A percentile compares a stretch with the other conserved stretches of the same genome.
Conservation (phyloP, 1,284 basidiomycete genomes). For the Fomes fomentarius region DNA sequence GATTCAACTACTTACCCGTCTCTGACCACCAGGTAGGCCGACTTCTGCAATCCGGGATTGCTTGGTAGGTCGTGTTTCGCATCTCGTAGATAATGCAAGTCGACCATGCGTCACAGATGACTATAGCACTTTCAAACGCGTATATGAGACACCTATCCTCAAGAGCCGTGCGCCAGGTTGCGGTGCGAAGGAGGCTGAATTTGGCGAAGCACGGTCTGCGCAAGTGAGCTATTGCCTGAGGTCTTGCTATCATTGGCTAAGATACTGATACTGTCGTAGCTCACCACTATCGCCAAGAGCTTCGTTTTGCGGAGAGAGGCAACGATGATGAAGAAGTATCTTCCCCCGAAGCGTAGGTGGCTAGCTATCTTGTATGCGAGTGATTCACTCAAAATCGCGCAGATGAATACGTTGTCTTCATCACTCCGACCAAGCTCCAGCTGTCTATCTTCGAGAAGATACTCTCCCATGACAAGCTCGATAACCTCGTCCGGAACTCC, state of each 20-base stretch:
- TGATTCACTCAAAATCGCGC: slow-evolving; percentile 7
- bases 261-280: slow-evolving; percentile 42
- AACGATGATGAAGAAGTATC: slow-evolving; percentile 78
- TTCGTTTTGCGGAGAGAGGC: slow-evolving; percentile 92
- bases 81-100: neutral
- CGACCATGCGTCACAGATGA: slow-evolving; percentile 49
- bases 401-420: slow-evolving; percentile 96
- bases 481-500: slow-evolving; percentile 65
- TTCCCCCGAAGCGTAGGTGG: slow-evolving; percentile 87
- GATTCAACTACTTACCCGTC: neutral
- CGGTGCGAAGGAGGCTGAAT: slow-evolving; percentile 68
- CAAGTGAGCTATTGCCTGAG: slow-evolving; percentile 51
- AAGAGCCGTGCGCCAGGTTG: slow-evolving; percentile 84
- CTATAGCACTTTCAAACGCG: slow-evolving; percentile 74
- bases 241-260: neutral
- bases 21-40: slow-evolving; percentile 53
- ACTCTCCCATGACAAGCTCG: slow-evolving; percentile 67
- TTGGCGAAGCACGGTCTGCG: slow-evolving; percentile 73
- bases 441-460: slow-evolving; percentile 81
- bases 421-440: slow-evolving; percentile 84
- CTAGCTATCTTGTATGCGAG: neutral
- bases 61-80: slow-evolving; percentile 54
- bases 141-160: slow-evolving; percentile 91
- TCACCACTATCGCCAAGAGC: slow-evolving; percentile 78
- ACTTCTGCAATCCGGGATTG: slow-evolving; percentile 93